Percentiles rank a stretch among this genome's conserved stretches.
phyloP scores from a whole-genome alignment of 2,329 filamentous ascomycete genomes.

The Pestalotiopsis sp. region DNA sequence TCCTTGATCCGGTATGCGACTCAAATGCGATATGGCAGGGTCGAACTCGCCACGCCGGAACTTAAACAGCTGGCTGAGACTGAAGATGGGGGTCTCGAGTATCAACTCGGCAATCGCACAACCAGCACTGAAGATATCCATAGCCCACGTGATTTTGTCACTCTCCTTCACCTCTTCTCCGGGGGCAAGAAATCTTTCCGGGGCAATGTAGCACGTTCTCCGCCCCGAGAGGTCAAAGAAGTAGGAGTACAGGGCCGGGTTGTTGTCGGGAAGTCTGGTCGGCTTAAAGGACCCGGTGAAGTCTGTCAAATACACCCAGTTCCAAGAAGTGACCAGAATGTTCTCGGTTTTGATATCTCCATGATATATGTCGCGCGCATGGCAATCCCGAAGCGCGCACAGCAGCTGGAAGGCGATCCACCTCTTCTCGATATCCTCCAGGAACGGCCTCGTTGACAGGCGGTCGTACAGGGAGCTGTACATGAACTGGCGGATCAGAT shows the following conservation, averaged over 20 bases:
- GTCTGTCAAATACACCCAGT: conserved; percentile 97
- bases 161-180: conserved; percentile 63
- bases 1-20: conserved; percentile 83
- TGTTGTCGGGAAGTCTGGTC: conserved; percentile 89
- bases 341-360: conserved; percentile 99
- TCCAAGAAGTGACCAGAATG: conserved; percentile 95
- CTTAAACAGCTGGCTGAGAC: conserved; percentile 91
- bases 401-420: conserved; percentile 97
- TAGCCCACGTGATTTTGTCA: conserved; percentile 77
- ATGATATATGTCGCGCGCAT: conserved; percentile 85
- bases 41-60: conserved; percentile 93
- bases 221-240: conserved; percentile 94
- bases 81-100: conserved; percentile 94
- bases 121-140: conserved; percentile 97
- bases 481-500: conserved; percentile 90
- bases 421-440: conserved; percentile 98
- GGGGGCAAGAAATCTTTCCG: conserved; percentile 81
- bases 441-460: conserved; percentile 90
- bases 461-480: conserved; percentile 97
- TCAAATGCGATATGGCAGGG: conserved; percentile 76
- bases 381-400: conserved; percentile 88
- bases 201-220: conserved; percentile 91
- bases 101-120: conserved; percentile 98
- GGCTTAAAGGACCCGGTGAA: conserved; percentile 97
- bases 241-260: conserved; percentile 95